Percentiles rank a stretch among this genome's conserved stretches.
Conservation (phyloP, 148 eudicot genomes). For the Hydrangea macrophylla region DNA sequence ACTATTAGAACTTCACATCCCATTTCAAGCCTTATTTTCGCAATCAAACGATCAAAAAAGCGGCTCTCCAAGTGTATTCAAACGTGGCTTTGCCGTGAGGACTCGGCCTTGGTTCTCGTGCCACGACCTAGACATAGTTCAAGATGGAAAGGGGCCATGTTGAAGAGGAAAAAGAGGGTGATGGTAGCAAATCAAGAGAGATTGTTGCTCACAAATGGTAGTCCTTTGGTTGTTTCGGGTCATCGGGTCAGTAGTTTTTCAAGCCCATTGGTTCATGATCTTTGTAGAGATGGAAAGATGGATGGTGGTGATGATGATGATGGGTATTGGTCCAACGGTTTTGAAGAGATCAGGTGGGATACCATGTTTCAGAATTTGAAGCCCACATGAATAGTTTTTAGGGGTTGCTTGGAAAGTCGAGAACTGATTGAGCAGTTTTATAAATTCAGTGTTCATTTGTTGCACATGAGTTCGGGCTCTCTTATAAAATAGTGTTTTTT, state of each 20-base stretch:
- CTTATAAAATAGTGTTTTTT: no score
- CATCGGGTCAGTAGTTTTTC: conserved; percentile 50
- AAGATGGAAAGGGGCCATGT: conserved; percentile 61
- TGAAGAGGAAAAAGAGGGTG: conserved; percentile 39
- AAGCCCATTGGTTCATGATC: conserved; percentile 47
- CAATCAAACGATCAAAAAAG: conserved; percentile 46
- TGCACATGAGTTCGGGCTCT: no score
- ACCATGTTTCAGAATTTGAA: conserved; percentile 75
- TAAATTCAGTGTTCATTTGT: no score
- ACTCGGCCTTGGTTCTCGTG: conserved; percentile 48
- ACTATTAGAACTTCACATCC: conserved; percentile 14
- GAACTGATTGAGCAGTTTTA: no score
- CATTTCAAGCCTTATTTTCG: conserved; percentile 39
- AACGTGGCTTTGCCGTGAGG: conserved; percentile 31
- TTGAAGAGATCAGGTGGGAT: conserved; percentile 78
- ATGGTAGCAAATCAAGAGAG: conserved; percentile 25
- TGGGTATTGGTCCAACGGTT: conserved; percentile 45
- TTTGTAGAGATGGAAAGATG: conserved; percentile 14
- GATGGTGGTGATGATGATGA: conserved; percentile 31
- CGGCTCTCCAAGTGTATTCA: conserved; percentile 37
- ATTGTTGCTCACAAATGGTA: conserved; percentile 50
- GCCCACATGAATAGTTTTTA: conserved; percentile 41
- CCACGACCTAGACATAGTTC: conserved; percentile 45
- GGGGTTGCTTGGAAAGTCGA: no score
- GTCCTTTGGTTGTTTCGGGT: conserved; percentile 23